Percentiles rank a stretch among this genome's conserved stretches.
phyloP scores from a whole-genome alignment of 306 rosid species.

The Sesbania bispinosa region DNA sequence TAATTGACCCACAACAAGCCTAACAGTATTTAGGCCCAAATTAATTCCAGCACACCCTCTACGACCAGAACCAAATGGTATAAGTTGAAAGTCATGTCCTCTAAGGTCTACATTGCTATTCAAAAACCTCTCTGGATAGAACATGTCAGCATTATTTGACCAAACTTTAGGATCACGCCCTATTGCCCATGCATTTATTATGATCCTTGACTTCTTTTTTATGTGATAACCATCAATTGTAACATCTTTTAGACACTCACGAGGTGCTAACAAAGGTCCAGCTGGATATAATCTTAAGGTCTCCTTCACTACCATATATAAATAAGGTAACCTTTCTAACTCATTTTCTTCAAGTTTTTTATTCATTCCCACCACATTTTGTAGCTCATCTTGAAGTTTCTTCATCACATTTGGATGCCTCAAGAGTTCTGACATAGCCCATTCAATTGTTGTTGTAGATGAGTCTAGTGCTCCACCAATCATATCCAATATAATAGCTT shows the following conservation, averaged over 20 bases:
- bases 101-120: slow-evolving; percentile 8
- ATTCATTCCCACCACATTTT: slow-evolving; percentile 25
- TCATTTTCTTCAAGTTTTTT: slow-evolving; percentile 40
- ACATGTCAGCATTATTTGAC: slow-evolving; percentile 32
- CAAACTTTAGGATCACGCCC: slow-evolving; percentile 39
- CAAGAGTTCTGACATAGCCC: slow-evolving; percentile 47
- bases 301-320: no score
- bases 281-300: slow-evolving; percentile 35
- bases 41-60: slow-evolving; percentile 45
- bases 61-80: slow-evolving; percentile 47
- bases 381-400: slow-evolving; percentile 40
- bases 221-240: slow-evolving; percentile 35
- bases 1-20: slow-evolving; percentile 36
- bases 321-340: slow-evolving; percentile 23
- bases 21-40: slow-evolving; percentile 29
- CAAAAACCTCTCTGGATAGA: slow-evolving; percentile 42
- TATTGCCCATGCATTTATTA: slow-evolving; percentile 36
- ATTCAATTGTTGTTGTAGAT: slow-evolving; percentile 8
- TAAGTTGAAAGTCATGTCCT: slow-evolving; percentile 32
- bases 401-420: slow-evolving; percentile 41
- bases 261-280: slow-evolving; percentile 32
- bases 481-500: no score
- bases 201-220: slow-evolving; percentile 24
- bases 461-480: slow-evolving; percentile 23
- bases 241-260: slow-evolving; percentile 24